Evolutionary conservation across 1,139 yeast genomes (phyloP).

Genomic region (Diutina pseudorugosa): DNA sequence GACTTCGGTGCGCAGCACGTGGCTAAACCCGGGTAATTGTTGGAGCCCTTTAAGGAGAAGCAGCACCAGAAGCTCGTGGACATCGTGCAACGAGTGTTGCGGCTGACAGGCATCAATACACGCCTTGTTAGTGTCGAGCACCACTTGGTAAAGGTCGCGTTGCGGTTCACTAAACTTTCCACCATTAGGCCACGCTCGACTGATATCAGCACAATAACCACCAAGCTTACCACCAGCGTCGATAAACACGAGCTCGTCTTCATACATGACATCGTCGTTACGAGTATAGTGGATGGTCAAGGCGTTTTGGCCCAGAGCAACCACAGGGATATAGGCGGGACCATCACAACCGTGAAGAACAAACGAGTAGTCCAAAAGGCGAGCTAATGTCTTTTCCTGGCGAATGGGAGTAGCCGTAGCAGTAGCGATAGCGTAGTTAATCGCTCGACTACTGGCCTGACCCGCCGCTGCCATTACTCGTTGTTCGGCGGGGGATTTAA

Average conservation of each 20-base stretch:
- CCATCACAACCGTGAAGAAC: slow-evolving; percentile 80
- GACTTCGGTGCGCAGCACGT: slow-evolving; percentile 38
- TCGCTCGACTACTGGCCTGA: slow-evolving; percentile 69
- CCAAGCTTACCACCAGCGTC: slow-evolving; percentile 95
- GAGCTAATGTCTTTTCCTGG: slow-evolving; percentile 67
- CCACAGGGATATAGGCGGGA: slow-evolving; percentile 89
- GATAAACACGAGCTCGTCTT: slow-evolving; percentile 76
- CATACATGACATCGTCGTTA: slow-evolving; percentile 65
- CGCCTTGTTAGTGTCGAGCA: slow-evolving; percentile 66
- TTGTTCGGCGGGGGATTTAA: slow-evolving; percentile 71
- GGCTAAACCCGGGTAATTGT: slow-evolving; percentile 54
- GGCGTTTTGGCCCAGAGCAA: slow-evolving; percentile 86
- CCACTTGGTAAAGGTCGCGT: slow-evolving; percentile 78
- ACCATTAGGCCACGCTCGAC: slow-evolving; percentile 90
- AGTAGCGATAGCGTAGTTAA: slow-evolving; percentile 66
- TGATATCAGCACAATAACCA: slow-evolving; percentile 92
- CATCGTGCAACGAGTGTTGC: slow-evolving; percentile 52
- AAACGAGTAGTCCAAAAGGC: slow-evolving; percentile 77
- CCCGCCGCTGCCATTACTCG: slow-evolving; percentile 74
- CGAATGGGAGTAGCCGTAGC: slow-evolving; percentile 19
- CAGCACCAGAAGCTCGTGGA: slow-evolving; percentile 60
- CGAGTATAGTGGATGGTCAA: slow-evolving; percentile 83
- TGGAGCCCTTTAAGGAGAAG: slow-evolving; percentile 51
- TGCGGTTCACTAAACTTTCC: slow-evolving; percentile 65
- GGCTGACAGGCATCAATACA: slow-evolving; percentile 63